These are phyloP conservation scores for Picochlorum sp. DNA, from an alignment of 139 green algal species.

Conservation along the genomic window DNA sequence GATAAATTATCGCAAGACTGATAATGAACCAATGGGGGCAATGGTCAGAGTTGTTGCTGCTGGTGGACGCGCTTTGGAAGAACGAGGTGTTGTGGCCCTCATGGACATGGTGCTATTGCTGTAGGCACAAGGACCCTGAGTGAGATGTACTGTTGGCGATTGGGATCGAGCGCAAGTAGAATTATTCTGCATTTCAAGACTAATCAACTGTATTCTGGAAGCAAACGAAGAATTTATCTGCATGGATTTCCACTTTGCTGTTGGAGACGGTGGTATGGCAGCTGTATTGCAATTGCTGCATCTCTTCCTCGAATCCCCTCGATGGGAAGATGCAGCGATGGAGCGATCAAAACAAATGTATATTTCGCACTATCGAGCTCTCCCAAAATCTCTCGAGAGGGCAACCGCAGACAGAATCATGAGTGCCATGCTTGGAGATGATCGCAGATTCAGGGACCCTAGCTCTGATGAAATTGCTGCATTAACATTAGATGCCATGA, in stretches of 20 bases:
- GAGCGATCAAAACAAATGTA: constrained; percentile 75
- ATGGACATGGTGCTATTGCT: constrained; percentile 59
- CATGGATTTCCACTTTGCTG: constrained; percentile 88
- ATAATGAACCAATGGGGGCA: constrained; percentile 85
- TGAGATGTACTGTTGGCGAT: constrained; percentile 66
- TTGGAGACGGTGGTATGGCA: constrained; percentile 40
- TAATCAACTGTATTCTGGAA: constrained; percentile 93
- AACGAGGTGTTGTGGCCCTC: constrained; percentile 27
- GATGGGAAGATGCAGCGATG: constrained; percentile 51
- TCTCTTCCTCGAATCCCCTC: constrained; percentile 50
- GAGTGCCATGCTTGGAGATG: constrained; percentile 70
- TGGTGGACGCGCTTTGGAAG: constrained; percentile 62
- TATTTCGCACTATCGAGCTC: constrained; percentile 52
- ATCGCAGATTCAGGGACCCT: constrained; percentile 76
- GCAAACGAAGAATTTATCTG: constrained; percentile 90
- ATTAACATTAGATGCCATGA: constrained; percentile 72
- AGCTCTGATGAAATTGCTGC: constrained; percentile 71
- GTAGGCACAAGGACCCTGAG: constrained; percentile 73
- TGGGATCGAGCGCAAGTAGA: constrained; percentile 84
- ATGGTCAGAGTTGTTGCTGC: constrained; percentile 79
- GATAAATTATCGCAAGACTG: constrained; percentile 79
- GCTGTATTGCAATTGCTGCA: constrained; percentile 61
- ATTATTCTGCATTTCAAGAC: constrained; percentile 89
- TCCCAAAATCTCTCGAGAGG: constrained; percentile 81
- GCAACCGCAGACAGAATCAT: constrained; percentile 72